A percentile compares a stretch with the other conserved stretches of the same genome.
Evolutionary conservation across 345 rosid species (phyloP).

Genomic region (Theobroma cacao): DNA sequence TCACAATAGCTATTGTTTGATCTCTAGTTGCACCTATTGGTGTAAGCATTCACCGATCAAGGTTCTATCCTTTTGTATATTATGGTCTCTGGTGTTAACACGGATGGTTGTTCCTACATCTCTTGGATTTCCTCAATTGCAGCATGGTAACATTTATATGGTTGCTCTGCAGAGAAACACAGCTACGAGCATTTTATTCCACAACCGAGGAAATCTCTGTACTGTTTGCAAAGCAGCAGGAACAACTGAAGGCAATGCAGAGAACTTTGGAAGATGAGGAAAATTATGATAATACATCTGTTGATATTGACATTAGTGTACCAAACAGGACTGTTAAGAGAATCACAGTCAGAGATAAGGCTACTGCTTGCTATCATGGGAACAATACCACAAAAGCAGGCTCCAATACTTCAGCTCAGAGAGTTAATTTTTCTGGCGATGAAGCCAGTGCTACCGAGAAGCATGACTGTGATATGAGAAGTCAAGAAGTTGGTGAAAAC

Average conservation of each 20-base stretch:
- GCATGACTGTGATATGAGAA: slow-evolving; percentile 77
- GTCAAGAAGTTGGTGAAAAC: slow-evolving; percentile 65
- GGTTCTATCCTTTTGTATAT: neutral
- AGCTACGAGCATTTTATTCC: slow-evolving; percentile 88
- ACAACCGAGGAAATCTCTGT: slow-evolving; percentile 83
- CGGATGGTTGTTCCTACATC: neutral
- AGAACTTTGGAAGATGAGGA: slow-evolving; percentile 94
- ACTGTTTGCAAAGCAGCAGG: slow-evolving; percentile 89
- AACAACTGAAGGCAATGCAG: slow-evolving; percentile 91
- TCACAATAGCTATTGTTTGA: slow-evolving; percentile 1
- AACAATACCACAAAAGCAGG: slow-evolving; percentile 39
- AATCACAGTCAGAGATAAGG: slow-evolving; percentile 29
- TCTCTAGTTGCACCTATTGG: slow-evolving; percentile 1
- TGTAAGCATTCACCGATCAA: neutral
- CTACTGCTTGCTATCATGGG: slow-evolving; percentile 19
- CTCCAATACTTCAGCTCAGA: slow-evolving; percentile 54
- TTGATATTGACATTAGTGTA: slow-evolving; percentile 60
- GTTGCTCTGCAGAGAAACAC: slow-evolving; percentile 75
- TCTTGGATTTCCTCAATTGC: neutral
- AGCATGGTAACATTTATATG: slow-evolving; percentile 2
- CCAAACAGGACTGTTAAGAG: slow-evolving; percentile 25
- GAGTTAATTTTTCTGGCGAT: slow-evolving; percentile 48
- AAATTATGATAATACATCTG: slow-evolving; percentile 70
- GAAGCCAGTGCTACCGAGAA: slow-evolving; percentile 80
- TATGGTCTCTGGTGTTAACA: neutral